Evolutionary conservation across 176 grass and related monocot species (phyloP).

Genomic region (Stipa capillata): DNA sequence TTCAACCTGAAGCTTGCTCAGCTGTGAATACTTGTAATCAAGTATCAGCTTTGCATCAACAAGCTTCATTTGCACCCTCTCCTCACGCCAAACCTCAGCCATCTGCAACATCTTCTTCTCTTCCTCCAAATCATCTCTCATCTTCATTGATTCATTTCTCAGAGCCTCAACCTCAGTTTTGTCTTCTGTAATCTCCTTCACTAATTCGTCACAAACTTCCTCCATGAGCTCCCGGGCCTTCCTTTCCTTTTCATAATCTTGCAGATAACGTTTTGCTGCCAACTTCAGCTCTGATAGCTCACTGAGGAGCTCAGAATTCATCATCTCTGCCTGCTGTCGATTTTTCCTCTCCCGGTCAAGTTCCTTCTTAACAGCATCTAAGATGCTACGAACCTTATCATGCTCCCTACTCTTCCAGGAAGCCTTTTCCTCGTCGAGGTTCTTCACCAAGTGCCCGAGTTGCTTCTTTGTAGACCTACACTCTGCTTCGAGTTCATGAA

Average conservation of each 20-base stretch:
- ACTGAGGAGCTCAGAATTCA: slow-evolving; percentile 55
- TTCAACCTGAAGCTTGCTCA: slow-evolving; percentile 33
- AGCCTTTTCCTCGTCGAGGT: slow-evolving; percentile 48
- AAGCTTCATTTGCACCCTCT: no score
- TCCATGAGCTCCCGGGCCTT: slow-evolving; percentile 60
- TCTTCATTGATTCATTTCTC: slow-evolving; percentile 43
- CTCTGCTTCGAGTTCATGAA: slow-evolving; percentile 54
- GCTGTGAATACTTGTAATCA: slow-evolving; percentile 53
- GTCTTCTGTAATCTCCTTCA: slow-evolving; percentile 67
- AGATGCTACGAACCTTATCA: slow-evolving; percentile 46
- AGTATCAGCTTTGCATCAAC: slow-evolving; percentile 70
- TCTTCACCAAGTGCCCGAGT: slow-evolving; percentile 44
- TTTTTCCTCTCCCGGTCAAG: slow-evolving; percentile 49
- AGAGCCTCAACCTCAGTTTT: slow-evolving; percentile 58
- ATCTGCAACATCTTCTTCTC: slow-evolving; percentile 74
- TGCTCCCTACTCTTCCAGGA: slow-evolving; percentile 56
- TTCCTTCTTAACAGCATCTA: slow-evolving; percentile 58
- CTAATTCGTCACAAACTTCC: slow-evolving; percentile 74
- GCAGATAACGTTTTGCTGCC: slow-evolving; percentile 35
- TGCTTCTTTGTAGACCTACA: slow-evolving; percentile 50
- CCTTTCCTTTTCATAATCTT: slow-evolving; percentile 67
- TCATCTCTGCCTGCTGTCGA: slow-evolving; percentile 37
- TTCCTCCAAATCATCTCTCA: slow-evolving; percentile 62
- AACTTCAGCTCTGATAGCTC: slow-evolving; percentile 55
- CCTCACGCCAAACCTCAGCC: no score